Evolutionary conservation across 495 filamentous ascomycete species (phyloP).

Genomic region (Astrothelium macrocarpum): DNA sequence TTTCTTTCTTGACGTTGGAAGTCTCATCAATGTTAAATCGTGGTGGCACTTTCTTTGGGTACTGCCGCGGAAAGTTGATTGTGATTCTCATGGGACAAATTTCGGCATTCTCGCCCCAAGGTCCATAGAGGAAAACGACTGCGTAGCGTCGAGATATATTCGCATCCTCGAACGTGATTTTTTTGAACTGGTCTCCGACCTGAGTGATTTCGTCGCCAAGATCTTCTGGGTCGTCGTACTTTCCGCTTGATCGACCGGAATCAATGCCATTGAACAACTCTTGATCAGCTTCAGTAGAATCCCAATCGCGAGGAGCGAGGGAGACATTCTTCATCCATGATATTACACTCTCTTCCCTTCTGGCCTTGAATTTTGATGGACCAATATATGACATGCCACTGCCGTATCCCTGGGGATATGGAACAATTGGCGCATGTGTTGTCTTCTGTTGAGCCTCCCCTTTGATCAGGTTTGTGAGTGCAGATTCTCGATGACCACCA

Average conservation of each 20-base stretch:
- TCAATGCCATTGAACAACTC: not conserved
- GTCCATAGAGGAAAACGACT: constrained; percentile 71
- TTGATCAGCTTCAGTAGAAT: not conserved
- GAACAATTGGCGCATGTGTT: not conserved
- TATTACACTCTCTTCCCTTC: constrained; percentile 2
- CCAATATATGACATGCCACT: not conserved
- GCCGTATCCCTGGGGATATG: not conserved
- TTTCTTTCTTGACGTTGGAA: constrained; percentile 57
- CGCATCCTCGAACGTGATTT: constrained; percentile 80
- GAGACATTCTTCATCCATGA: constrained; percentile 4
- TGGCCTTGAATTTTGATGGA: not conserved
- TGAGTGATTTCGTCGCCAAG: constrained; percentile 81
- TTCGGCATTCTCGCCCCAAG: constrained; percentile 66
- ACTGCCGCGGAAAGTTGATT: constrained; percentile 67
- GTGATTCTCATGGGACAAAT: constrained; percentile 68
- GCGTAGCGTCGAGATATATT: constrained; percentile 64
- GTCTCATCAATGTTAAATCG: constrained; percentile 67
- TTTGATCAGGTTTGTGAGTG: not conserved
- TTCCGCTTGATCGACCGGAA: constrained; percentile 23
- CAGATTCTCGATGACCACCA: constrained; percentile 2
- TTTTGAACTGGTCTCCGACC: constrained; percentile 70
- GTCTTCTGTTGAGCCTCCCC: not conserved
- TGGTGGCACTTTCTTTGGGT: constrained; percentile 59
- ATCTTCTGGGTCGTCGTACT: constrained; percentile 70
- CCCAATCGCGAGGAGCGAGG: constrained; percentile 1